phyloP scores from a whole-genome alignment of 2,329 filamentous ascomycete genomes.

The Bimuria novae-zelandiae region DNA sequence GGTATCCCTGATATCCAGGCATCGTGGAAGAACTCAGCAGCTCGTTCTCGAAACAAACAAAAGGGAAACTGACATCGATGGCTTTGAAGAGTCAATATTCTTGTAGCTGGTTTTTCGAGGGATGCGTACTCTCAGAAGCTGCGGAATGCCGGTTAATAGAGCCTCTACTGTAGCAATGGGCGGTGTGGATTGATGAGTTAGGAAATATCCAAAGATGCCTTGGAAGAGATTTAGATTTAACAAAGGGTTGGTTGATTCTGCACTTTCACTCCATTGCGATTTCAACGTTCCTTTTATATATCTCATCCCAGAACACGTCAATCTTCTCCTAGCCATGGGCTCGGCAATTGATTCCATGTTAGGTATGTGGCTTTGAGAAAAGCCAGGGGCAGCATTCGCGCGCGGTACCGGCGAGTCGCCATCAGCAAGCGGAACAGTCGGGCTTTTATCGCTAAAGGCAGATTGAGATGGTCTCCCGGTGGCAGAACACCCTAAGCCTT shows the following conservation, averaged over 20 bases:
- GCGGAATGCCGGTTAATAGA: neutral
- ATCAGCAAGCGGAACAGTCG: no score
- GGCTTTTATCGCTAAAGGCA: no score
- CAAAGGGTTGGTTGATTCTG: neutral
- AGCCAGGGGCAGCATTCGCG: neutral
- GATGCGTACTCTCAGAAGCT: neutral
- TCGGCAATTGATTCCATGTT: neutral
- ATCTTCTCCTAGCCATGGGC: neutral
- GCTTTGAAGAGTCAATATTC: neutral
- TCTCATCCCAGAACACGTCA: neutral
- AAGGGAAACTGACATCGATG: neutral
- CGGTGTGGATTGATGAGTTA: neutral
- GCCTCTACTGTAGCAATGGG: neutral
- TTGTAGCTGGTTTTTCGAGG: neutral
- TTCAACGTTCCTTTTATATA: neutral
- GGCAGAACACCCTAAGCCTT: no score
- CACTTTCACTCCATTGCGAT: neutral
- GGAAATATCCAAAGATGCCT: neutral
- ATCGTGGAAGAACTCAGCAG: neutral
- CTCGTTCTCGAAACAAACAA: neutral
- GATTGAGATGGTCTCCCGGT: no score
- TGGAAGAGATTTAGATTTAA: neutral
- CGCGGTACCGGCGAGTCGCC: neutral
- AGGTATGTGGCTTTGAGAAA: neutral
- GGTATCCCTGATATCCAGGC: neutral